A percentile compares a stretch with the other conserved stretches of the same genome.
Conservation (phyloP, 1,284 basidiomycete genomes). For the Irpex lacteus region DNA sequence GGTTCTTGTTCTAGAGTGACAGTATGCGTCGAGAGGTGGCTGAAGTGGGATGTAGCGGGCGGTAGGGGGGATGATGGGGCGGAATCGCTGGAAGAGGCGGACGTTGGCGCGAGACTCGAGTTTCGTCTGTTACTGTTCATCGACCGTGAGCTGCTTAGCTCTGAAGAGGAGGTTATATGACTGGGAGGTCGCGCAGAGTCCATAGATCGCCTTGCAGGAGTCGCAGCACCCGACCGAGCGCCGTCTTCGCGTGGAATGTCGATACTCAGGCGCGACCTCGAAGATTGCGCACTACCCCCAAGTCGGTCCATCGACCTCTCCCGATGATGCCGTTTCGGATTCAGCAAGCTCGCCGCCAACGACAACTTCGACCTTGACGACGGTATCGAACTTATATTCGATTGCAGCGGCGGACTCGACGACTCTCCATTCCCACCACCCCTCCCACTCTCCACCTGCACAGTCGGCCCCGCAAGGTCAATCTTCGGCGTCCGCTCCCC, state of each 20-base stretch:
- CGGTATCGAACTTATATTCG: conserved; percentile 2
- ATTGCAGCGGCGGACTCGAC: conserved; percentile 1
- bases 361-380: conserved; percentile 23
- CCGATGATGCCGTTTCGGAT: conserved; percentile 19
- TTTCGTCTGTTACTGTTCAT: conserved; percentile 7
- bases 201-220: conserved; percentile 20
- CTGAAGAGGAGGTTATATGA: conserved; percentile 18
- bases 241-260: conserved; percentile 16
- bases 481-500: neutral
- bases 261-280: conserved; percentile 23
- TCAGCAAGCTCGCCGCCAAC: conserved; percentile 19
- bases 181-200: conserved; percentile 16
- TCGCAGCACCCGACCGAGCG: conserved; percentile 10
- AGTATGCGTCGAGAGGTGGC: neutral
- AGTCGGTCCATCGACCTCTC: conserved; percentile 4
- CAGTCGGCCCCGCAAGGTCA: neutral
- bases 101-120: conserved; percentile 12
- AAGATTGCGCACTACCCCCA: conserved; percentile 5
- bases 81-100: neutral
- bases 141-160: conserved; percentile 4
- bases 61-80: neutral
- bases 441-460: neutral
- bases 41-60: conserved; percentile 14
- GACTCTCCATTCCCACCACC: neutral
- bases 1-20: conserved; percentile 34